Percentiles rank a stretch among this genome's conserved stretches.
phyloP scores from a whole-genome alignment of 768 basidiomycete genomes.

The Suillus lakei region DNA sequence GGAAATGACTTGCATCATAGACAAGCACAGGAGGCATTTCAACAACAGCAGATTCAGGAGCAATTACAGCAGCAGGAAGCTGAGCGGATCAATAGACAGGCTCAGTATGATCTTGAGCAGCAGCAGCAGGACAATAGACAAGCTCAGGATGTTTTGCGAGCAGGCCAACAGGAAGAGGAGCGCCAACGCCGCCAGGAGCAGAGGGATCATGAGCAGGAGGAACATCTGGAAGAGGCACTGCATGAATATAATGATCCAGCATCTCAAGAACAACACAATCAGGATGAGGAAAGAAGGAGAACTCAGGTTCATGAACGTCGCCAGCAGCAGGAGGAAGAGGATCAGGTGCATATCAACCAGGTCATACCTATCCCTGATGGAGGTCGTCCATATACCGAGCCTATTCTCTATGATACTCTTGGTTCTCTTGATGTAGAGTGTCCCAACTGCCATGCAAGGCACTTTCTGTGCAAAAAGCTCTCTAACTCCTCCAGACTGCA shows the following conservation, averaged over 20 bases:
- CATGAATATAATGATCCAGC: too few species aligned
- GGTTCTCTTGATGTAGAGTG: constrained; percentile 15
- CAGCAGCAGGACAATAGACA: too few species aligned
- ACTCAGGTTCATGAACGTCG: too few species aligned
- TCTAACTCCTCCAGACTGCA: background rate
- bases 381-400: constrained; percentile 16
- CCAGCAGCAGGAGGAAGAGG: too few species aligned
- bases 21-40: background rate
- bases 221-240: background rate
- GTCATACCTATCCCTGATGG: background rate
- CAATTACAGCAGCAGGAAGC: background rate
- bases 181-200: background rate
- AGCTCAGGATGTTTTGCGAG: background rate
- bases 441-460: constrained; percentile 22
- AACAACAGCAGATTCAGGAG: background rate
- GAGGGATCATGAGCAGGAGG: background rate
- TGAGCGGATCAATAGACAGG: too few species aligned
- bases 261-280: too few species aligned
- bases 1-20: background rate
- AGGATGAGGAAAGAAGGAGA: too few species aligned
- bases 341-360: background rate
- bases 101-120: too few species aligned
- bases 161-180: background rate
- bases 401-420: constrained; percentile 6
- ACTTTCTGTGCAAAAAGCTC: constrained; percentile 22